A percentile compares a stretch with the other conserved stretches of the same genome.
These are phyloP conservation scores for Physcomitrium patens DNA, from an alignment of 225 moss, liverwort and hornwort species.

Conservation along the genomic window DNA sequence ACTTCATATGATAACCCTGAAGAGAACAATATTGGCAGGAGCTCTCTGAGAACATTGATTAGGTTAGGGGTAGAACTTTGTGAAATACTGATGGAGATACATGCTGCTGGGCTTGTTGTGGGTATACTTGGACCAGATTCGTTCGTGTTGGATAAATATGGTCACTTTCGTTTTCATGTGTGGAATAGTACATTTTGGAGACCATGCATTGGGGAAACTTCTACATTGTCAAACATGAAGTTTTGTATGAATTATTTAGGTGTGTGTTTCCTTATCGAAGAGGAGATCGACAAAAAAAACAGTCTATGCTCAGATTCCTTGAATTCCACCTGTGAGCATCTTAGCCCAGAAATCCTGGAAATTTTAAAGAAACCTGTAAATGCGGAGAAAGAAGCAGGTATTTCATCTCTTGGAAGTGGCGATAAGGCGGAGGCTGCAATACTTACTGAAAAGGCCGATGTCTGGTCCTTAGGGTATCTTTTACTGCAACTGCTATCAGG, in stretches of 20 bases:
- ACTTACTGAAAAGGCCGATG: constrained; percentile 61
- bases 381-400: constrained; percentile 9
- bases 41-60: constrained; percentile 29
- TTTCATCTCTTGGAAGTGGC: constrained; percentile 10
- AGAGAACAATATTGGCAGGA: not conserved
- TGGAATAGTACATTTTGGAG: constrained; percentile 42
- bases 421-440: constrained; percentile 28
- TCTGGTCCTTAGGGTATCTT: constrained; percentile 76
- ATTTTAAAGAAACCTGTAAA: constrained; percentile 25
- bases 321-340: constrained; percentile 41
- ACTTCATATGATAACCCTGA: constrained; percentile 15
- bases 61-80: constrained; percentile 69
- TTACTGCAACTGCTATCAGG: constrained; percentile 63
- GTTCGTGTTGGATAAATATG: constrained; percentile 55
- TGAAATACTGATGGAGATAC: constrained; percentile 67
- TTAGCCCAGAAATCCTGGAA: constrained; percentile 70
- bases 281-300: constrained; percentile 3
- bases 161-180: constrained; percentile 56
- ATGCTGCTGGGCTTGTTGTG: constrained; percentile 59
- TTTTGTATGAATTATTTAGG: not conserved
- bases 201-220: constrained; percentile 10
- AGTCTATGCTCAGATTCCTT: not conserved
- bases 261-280: not conserved
- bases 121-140: constrained; percentile 53
- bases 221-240: not conserved